These are phyloP conservation scores for Loxodes magnus DNA, from an alignment of 73 alveolate species.

Conservation along the genomic window DNA sequence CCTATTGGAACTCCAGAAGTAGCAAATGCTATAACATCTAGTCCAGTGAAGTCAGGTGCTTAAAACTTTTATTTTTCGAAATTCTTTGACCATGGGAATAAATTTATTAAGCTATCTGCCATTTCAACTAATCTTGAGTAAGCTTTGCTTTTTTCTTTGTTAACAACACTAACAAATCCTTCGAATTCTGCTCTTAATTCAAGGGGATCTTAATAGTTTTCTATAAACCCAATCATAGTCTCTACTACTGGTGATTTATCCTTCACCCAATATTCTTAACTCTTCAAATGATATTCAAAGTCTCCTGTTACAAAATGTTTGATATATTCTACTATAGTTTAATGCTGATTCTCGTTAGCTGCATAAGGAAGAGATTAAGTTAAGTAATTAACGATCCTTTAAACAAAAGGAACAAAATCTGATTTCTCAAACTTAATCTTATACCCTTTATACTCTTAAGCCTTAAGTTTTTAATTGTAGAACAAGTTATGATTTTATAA, in stretches of 20 bases:
- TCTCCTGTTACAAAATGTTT: slow-evolving; percentile 59
- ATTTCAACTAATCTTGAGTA: slow-evolving; percentile 53
- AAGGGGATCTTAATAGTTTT: slow-evolving; percentile 75
- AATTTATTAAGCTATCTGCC: slow-evolving; percentile 48
- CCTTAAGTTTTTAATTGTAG: no score
- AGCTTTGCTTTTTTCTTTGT: slow-evolving; percentile 57
- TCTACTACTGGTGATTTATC: slow-evolving; percentile 56
- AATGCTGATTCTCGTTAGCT: slow-evolving; percentile 45
- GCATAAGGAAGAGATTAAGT: slow-evolving; percentile 39
- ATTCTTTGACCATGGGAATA: slow-evolving; percentile 92
- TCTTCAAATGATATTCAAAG: slow-evolving; percentile 44
- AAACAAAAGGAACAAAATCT: slow-evolving; percentile 60
- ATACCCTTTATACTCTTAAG: slow-evolving; percentile 19
- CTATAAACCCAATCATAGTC: slow-evolving; percentile 81
- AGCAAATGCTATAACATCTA: slow-evolving; percentile 77
- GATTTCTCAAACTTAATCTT: slow-evolving; percentile 55
- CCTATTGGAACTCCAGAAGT: slow-evolving; percentile 82
- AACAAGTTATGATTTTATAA: no score
- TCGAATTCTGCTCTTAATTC: slow-evolving; percentile 80
- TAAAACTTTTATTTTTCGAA: slow-evolving; percentile 71
- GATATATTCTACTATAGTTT: slow-evolving; percentile 44
- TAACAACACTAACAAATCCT: slow-evolving; percentile 83
- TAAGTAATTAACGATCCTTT: slow-evolving; percentile 47
- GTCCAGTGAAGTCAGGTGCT: slow-evolving; percentile 78
- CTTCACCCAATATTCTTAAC: slow-evolving; percentile 70